These are phyloP conservation scores for Neofusicoccum sp. DNA, from an alignment of 2,329 filamentous ascomycete species.

Conservation along the genomic window DNA sequence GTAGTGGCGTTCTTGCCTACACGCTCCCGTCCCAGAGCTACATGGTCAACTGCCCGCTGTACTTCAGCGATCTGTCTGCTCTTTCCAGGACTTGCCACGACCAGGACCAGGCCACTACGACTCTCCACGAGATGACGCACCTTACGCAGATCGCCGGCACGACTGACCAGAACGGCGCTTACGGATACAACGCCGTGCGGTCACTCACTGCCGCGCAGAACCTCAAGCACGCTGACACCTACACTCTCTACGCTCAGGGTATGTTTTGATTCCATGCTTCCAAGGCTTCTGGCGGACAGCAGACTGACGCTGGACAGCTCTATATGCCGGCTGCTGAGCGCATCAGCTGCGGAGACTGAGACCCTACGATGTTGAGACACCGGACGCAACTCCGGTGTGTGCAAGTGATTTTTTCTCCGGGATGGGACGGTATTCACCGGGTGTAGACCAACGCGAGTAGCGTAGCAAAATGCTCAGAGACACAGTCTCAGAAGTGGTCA, in stretches of 20 bases:
- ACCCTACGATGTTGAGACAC: too few species aligned
- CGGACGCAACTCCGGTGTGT: too few species aligned
- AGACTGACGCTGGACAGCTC: constrained; percentile 29
- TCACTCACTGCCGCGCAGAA: constrained; percentile 54
- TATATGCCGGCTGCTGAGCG: constrained; percentile 45
- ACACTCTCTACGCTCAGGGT: constrained; percentile 57
- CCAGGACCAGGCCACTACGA: constrained; percentile 68
- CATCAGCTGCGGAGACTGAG: background rate
- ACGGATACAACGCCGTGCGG: constrained; percentile 39
- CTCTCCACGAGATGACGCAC: constrained; percentile 68
- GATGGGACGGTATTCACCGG: too few species aligned
- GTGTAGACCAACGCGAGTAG: too few species aligned
- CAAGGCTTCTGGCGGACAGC: constrained; percentile 30
- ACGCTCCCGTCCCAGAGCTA: constrained; percentile 57
- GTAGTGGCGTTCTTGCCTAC: constrained; percentile 60
- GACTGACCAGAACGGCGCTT: constrained; percentile 58
- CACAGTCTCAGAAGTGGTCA: too few species aligned
- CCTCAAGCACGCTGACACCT: constrained; percentile 67
- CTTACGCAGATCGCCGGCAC: constrained; percentile 61
- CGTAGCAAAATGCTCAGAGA: too few species aligned
- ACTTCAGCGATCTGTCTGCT: constrained; percentile 58
- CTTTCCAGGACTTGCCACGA: constrained; percentile 58
- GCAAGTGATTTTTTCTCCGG: too few species aligned
- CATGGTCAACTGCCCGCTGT: constrained; percentile 65
- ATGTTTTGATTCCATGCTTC: constrained; percentile 20